These are phyloP conservation scores for Fusarium chaquense DNA, from an alignment of 2,329 filamentous ascomycete species.

Conservation along the genomic window DNA sequence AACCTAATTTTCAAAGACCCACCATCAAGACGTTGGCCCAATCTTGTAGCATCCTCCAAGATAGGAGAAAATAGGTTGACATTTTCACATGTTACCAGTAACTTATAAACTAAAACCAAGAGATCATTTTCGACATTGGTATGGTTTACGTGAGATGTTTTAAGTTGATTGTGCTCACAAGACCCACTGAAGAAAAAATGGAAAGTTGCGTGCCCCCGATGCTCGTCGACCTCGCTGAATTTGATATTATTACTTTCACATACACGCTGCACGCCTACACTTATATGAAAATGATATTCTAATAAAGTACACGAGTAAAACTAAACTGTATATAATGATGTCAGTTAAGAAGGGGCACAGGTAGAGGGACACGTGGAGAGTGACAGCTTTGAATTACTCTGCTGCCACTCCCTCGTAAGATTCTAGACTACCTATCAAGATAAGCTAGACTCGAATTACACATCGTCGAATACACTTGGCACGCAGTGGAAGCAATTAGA, in stretches of 20 bases:
- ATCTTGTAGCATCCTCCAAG: not conserved
- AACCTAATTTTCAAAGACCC: not conserved
- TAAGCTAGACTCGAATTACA: not conserved
- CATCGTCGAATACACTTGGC: not conserved
- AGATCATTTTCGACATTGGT: too few species aligned
- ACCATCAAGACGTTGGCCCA: not conserved
- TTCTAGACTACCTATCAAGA: not conserved
- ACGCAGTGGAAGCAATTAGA: not conserved
- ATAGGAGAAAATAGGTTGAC: not conserved
- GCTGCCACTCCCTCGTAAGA: not conserved
- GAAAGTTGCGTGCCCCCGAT: not conserved
- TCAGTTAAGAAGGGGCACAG: not conserved
- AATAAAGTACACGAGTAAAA: not conserved
- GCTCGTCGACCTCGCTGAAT: not conserved
- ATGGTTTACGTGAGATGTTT: too few species aligned
- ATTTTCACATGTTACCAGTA: not conserved
- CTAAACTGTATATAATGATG: not conserved
- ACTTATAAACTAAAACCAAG: too few species aligned
- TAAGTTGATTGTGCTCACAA: not conserved
- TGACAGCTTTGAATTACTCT: not conserved
- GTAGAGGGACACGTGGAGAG: not conserved
- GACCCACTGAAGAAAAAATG: not conserved
- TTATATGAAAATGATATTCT: not conserved
- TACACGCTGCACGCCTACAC: not conserved
- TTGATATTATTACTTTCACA: not conserved